A percentile compares a stretch with the other conserved stretches of the same genome.
These are phyloP conservation scores for Termitomyces heimii DNA, from an alignment of 768 basidiomycete species.

Conservation along the genomic window DNA sequence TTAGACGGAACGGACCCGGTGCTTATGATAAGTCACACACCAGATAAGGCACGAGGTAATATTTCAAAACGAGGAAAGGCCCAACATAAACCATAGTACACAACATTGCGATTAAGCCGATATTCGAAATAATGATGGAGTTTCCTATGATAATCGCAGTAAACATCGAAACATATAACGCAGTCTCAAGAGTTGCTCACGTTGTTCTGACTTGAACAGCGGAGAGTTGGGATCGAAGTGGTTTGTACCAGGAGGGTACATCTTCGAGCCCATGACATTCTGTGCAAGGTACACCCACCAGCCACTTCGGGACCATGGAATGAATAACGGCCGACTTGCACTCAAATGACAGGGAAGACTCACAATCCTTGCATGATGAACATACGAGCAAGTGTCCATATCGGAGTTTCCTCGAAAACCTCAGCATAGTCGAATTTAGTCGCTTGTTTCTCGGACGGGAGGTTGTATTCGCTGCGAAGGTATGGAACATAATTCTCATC, in stretches of 20 bases:
- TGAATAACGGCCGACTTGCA: neutral
- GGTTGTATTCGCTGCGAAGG: constrained; percentile 30
- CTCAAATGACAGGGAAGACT: constrained; percentile 7
- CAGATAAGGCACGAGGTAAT: constrained; percentile 39
- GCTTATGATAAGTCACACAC: constrained; percentile 19
- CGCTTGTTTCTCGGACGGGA: constrained; percentile 32
- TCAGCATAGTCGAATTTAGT: constrained; percentile 39
- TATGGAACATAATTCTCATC: constrained; percentile 74
- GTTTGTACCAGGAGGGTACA: constrained; percentile 43
- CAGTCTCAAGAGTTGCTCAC: constrained; percentile 20
- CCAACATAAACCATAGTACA: constrained; percentile 18
- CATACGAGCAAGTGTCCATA: constrained; percentile 36
- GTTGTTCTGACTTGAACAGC: constrained; percentile 33
- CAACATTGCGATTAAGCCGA: constrained; percentile 23
- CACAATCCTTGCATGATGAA: constrained; percentile 43
- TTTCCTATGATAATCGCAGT: constrained; percentile 19
- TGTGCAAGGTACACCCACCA: constrained; percentile 24
- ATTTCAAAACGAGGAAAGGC: constrained; percentile 15
- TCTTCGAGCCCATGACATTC: constrained; percentile 43
- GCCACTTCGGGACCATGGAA: constrained; percentile 8
- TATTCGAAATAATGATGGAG: constrained; percentile 30
- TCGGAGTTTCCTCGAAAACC: constrained; percentile 46
- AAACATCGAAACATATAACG: neutral
- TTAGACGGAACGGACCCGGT: neutral
- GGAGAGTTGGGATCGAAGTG: constrained; percentile 34